Evolutionary conservation across 1,284 basidiomycete species (phyloP).

Genomic region (Cystobasidium slooffiae): DNA sequence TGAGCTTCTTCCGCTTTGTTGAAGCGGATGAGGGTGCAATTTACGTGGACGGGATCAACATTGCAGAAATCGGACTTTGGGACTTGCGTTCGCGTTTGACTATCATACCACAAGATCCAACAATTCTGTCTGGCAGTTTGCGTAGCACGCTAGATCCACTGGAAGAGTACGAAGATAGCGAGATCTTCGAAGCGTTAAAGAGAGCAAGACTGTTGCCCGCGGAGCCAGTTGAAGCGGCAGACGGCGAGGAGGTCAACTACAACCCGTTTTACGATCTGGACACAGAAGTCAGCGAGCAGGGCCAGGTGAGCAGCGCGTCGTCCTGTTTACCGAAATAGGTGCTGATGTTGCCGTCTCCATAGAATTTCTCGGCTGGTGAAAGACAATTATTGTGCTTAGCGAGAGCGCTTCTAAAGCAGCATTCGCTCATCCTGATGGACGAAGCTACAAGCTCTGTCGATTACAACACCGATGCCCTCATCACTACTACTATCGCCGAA

Average conservation of each 20-base stretch:
- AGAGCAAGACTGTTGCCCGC: conserved; percentile 77
- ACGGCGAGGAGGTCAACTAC: conserved; percentile 61
- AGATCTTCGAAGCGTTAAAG: conserved; percentile 85
- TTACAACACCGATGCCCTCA: conserved; percentile 77
- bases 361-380: conserved; percentile 89
- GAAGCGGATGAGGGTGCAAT: conserved; percentile 83
- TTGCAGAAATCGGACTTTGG: conserved; percentile 79
- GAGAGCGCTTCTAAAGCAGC: conserved; percentile 74
- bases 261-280: conserved; percentile 85
- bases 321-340: conserved; percentile 50
- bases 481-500: conserved; percentile 73
- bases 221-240: conserved; percentile 59
- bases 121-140: conserved; percentile 83
- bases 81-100: conserved; percentile 69
- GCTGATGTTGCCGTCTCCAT: conserved; percentile 42
- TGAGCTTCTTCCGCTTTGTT: conserved; percentile 94
- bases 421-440: conserved; percentile 78
- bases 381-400: conserved; percentile 85
- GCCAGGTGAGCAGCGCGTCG: conserved; percentile 51
- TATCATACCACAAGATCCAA: conserved; percentile 76
- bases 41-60: conserved; percentile 83
- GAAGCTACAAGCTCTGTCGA: conserved; percentile 63
- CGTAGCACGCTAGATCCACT: conserved; percentile 89
- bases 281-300: conserved; percentile 78
- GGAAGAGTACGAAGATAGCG: conserved; percentile 77